These are phyloP conservation scores for Nymphaea colorata DNA, from an alignment of 164 flowering plant genomes.

Conservation along the genomic window DNA sequence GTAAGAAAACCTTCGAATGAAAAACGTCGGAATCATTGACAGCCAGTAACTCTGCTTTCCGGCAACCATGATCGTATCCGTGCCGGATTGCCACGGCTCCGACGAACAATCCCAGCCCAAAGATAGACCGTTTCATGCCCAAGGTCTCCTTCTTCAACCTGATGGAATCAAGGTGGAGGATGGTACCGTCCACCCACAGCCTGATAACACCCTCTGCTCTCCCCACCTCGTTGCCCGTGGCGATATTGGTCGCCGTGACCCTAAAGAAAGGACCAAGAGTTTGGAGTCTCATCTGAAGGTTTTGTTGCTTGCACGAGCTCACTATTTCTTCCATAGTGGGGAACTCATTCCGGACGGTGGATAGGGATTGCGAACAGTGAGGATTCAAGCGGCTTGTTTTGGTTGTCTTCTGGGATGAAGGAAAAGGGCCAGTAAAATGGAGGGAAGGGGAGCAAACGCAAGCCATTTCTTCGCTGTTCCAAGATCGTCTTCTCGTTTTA, in stretches of 20 bases:
- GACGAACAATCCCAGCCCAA: conserved; percentile 74
- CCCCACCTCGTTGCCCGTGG: conserved; percentile 57
- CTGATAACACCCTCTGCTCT: conserved; percentile 71
- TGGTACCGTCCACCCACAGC: conserved; percentile 49
- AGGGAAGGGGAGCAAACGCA: neutral
- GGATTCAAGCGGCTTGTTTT: neutral
- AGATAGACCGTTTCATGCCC: conserved; percentile 68
- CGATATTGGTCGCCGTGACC: conserved; percentile 60
- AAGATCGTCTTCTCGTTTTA: too few species aligned
- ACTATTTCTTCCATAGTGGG: conserved; percentile 77
- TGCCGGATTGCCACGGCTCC: conserved; percentile 83
- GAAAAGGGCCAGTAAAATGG: neutral
- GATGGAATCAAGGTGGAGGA: conserved; percentile 81
- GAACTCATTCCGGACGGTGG: neutral
- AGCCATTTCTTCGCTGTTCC: neutral
- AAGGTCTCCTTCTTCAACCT: conserved; percentile 55
- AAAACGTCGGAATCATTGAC: conserved; percentile 79
- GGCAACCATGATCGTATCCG: conserved; percentile 74
- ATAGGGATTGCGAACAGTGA: neutral
- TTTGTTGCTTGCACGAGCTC: conserved; percentile 49
- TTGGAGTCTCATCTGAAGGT: conserved; percentile 33
- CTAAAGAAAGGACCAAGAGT: conserved; percentile 80
- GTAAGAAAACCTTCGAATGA: conserved; percentile 59
- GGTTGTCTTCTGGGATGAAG: neutral
- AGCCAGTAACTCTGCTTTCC: conserved; percentile 71